Evolutionary conservation across 192 early-diverging fungal genomes (phyloP).

Genomic region (Backusella tarrabulga): DNA sequence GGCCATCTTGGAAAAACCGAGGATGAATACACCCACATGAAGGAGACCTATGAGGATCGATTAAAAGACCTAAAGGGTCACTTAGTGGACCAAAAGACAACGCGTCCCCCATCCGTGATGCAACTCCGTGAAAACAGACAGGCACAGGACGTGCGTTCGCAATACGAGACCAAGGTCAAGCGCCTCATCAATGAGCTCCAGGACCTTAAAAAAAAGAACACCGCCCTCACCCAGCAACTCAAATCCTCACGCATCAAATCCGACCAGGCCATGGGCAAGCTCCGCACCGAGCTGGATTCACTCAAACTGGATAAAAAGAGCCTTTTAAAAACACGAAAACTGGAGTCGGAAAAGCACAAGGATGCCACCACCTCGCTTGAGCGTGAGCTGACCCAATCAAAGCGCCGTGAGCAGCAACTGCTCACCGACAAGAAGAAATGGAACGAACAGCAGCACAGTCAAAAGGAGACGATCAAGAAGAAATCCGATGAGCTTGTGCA

Average conservation of each 20-base stretch:
- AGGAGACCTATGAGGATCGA: conserved; percentile 63
- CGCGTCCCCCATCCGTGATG: neutral
- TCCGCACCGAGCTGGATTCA: conserved; percentile 59
- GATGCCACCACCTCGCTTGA: conserved; percentile 46
- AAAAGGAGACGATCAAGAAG: conserved; percentile 53
- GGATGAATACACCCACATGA: conserved; percentile 51
- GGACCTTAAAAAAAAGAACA: conserved; percentile 47
- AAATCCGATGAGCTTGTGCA: conserved; percentile 44
- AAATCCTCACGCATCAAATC: conserved; percentile 41
- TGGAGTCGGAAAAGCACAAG: conserved; percentile 53
- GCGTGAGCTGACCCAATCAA: conserved; percentile 52
- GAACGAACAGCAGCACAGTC: conserved; percentile 35
- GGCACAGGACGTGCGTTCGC: conserved; percentile 37
- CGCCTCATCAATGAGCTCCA: conserved; percentile 46
- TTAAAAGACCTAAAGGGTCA: conserved; percentile 55
- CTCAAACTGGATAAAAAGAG: conserved; percentile 74
- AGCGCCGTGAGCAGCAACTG: conserved; percentile 44
- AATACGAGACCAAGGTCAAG: conserved; percentile 57
- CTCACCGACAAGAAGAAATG: conserved; percentile 44
- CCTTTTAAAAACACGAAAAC: conserved; percentile 64
- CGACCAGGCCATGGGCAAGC: conserved; percentile 54
- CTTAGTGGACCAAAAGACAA: conserved; percentile 8
- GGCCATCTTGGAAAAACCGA: conserved; percentile 49
- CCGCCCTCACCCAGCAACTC: conserved; percentile 39
- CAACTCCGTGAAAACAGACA: conserved; percentile 19